Conservation (phyloP, 192 early-diverging fungal species). For the Allomyces javanicus region DNA sequence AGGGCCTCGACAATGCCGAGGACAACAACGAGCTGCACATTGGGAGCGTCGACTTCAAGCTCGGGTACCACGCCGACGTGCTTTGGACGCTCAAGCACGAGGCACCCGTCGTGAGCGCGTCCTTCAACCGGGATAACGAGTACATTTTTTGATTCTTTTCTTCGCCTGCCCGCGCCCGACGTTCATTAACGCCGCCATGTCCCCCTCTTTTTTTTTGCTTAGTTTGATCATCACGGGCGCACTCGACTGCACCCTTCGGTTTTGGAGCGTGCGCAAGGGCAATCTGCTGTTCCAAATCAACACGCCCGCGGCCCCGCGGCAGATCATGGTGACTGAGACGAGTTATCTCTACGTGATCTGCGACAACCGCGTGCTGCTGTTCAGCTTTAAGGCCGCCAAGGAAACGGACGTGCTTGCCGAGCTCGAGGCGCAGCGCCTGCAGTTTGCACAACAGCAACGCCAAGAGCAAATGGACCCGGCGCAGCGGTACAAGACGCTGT, state of each 20-base stretch:
- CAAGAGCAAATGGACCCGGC: background rate
- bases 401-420: background rate
- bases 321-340: slow-evolving; percentile 11
- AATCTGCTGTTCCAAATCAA: slow-evolving; percentile 43
- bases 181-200: no score
- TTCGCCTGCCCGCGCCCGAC: no score
- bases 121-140: slow-evolving; percentile 25
- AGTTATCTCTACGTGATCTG: slow-evolving; percentile 19
- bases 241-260: slow-evolving; percentile 28
- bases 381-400: background rate
- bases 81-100: slow-evolving; percentile 32
- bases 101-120: slow-evolving; percentile 20
- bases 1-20: slow-evolving; percentile 16
- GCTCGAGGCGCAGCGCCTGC: background rate
- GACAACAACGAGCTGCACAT: slow-evolving; percentile 7
- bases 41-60: slow-evolving; percentile 15
- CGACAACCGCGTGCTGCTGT: slow-evolving; percentile 23
- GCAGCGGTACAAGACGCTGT: background rate
- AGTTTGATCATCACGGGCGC: slow-evolving; percentile 32
- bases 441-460: no score
- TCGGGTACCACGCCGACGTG: slow-evolving; percentile 34
- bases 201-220: slow-evolving; percentile 1
- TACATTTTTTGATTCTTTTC: slow-evolving; percentile 1
- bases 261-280: slow-evolving; percentile 32
- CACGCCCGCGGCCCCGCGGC: slow-evolving; percentile 20